Evolutionary conservation across 371 early-diverging fungal genomes (phyloP).

Genomic region (Mycotypha africana): DNA sequence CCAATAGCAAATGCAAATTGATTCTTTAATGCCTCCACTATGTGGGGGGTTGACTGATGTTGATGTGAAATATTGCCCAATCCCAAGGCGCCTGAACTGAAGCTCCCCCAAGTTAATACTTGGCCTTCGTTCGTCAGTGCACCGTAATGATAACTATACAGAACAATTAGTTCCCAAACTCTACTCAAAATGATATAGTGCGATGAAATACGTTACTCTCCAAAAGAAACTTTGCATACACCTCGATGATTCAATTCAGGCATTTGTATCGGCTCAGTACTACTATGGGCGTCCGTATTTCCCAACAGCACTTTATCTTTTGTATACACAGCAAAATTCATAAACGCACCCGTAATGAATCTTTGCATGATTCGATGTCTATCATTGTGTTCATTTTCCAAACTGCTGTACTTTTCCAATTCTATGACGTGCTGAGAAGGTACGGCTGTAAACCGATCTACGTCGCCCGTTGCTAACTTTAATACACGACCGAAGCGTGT

Average conservation of each 20-base stretch:
- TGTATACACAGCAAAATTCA: conserved; percentile 24
- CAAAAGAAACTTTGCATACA: conserved; percentile 22
- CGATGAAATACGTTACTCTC: conserved; percentile 17
- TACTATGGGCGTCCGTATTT: not conserved
- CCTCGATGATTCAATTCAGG: conserved; percentile 7
- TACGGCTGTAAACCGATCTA: not conserved
- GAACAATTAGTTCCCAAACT: no score
- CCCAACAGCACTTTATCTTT: conserved; percentile 15
- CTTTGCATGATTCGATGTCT: conserved; percentile 6
- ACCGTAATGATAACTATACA: conserved; percentile 39
- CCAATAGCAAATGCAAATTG: conserved; percentile 24
- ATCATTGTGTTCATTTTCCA: conserved; percentile 1
- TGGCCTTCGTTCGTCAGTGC: conserved; percentile 37
- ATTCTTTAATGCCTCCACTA: conserved; percentile 11
- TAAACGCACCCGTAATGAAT: conserved; percentile 14
- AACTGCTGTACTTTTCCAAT: conserved; percentile 8
- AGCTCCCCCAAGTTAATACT: conserved; percentile 36
- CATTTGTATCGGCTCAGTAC: not conserved
- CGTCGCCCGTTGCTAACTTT: conserved; percentile 4
- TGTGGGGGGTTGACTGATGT: not conserved
- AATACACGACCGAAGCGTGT: conserved; percentile 13
- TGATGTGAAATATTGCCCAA: conserved; percentile 13
- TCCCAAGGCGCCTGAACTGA: conserved; percentile 36
- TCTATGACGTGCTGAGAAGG: conserved; percentile 1
- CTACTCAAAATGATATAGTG: not conserved